These are phyloP conservation scores for Alectoria sarmentosa DNA, from an alignment of 495 filamentous ascomycete genomes.

Conservation along the genomic window DNA sequence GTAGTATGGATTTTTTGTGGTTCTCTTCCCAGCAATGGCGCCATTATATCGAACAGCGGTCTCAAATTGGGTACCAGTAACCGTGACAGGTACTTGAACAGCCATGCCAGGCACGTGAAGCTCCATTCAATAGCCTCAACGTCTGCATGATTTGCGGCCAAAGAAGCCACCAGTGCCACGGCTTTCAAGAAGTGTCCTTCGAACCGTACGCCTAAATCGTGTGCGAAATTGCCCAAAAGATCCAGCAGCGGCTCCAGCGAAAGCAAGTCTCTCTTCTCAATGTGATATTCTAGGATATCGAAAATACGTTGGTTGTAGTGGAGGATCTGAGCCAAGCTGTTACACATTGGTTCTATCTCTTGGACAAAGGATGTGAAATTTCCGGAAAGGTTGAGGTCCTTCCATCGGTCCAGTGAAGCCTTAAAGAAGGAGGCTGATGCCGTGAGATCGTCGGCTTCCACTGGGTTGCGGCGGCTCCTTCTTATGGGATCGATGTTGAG, in stretches of 20 bases:
- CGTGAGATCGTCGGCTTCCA: conserved; percentile 57
- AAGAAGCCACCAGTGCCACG: conserved; percentile 57
- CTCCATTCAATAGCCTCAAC: conserved; percentile 92
- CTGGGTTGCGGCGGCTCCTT: conserved; percentile 70
- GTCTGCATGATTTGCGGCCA: conserved; percentile 56
- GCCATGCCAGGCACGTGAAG: conserved; percentile 87
- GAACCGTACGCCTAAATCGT: conserved; percentile 82
- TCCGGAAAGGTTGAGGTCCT: conserved; percentile 79
- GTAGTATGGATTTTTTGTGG: conserved; percentile 76
- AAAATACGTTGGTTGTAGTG: conserved; percentile 82
- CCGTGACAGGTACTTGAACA: conserved; percentile 92
- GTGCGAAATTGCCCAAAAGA: conserved; percentile 80
- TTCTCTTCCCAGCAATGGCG: conserved; percentile 77
- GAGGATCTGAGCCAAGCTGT: conserved; percentile 85
- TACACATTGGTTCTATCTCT: conserved; percentile 67
- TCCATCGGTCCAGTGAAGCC: conserved; percentile 77
- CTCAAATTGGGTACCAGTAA: conserved; percentile 78
- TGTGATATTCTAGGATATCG: conserved; percentile 66
- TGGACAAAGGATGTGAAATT: conserved; percentile 67
- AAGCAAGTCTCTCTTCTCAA: conserved; percentile 64
- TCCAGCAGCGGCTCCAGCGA: conserved; percentile 80
- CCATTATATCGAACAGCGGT: conserved; percentile 73
- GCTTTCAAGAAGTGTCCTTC: conserved; percentile 74
- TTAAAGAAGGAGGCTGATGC: conserved; percentile 70
- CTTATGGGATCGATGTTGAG: conserved; percentile 90